Evolutionary conservation across 2,329 filamentous ascomycete species (phyloP), one percentile per base, ranked within the genome.

Genomic region (Rhytidhysteron rufulum): DNA sequence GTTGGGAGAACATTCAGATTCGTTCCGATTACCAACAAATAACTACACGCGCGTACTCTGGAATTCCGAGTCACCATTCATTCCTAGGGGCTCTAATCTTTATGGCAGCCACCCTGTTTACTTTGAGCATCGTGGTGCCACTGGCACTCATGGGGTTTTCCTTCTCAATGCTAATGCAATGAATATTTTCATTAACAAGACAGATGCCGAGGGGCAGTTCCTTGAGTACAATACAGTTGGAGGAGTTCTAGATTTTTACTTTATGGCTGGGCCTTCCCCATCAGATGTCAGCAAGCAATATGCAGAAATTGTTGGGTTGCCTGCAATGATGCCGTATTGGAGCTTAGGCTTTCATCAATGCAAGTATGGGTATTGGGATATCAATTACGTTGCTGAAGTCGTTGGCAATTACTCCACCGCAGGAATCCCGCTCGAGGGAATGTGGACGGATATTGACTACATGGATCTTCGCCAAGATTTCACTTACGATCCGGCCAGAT

Each of bases 161-260:
- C 30, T 58, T 10, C 47, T 55, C 22, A 54, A 44, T 27, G 45
- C 49, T 11, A 42, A 50, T 37, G 44, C 43, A 24, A 88, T 88
- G 80, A 83, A 88, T 43, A 72, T 88, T 57, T 81, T 81, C 50
- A 79, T 88, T 62, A 76, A 86, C 58, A 77, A 78, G 44, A 77
- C 76, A 3, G 64, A 68, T 4, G 62, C 71, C 18, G 70, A 74
- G 6, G 72, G 74, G 4, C 80, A 90, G 57, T 88, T 83, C 42
- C 74, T 93, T 4, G 85, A 90, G 63, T 93, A 90, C 67, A 88
- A 90, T 60, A 79, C 80, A 1, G 72, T 91, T 1, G 86, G 87
- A 5, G 87, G 88, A 8, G 75, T 90, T 16, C 58, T 93, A 2
- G 88, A 91, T 60, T 57, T 77, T 20, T 77, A 76, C 59, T 76